A percentile compares a stretch with the other conserved stretches of the same genome.
These are phyloP conservation scores for Rhizopogon sp. DNA, from an alignment of 768 basidiomycete species.

Conservation along the genomic window DNA sequence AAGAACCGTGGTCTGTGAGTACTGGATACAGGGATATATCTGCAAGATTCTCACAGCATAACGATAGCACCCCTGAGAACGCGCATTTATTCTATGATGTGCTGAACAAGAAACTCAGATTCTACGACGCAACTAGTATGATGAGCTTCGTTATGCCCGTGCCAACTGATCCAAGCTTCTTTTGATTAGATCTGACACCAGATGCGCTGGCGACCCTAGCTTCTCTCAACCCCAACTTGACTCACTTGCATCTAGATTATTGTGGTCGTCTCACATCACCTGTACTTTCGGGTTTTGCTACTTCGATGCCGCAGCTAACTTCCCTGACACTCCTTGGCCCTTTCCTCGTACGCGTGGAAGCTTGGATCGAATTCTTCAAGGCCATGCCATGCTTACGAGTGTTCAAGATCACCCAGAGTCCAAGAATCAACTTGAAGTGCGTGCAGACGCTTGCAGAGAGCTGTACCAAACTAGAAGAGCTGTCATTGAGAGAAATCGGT, in stretches of 20 bases:
- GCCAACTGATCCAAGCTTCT: not conserved
- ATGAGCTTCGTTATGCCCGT: not conserved
- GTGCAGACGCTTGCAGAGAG: conserved; percentile 48
- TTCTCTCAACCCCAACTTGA: conserved; percentile 80
- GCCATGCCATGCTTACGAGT: conserved; percentile 56
- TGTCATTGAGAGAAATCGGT: conserved; percentile 78
- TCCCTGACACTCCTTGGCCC: conserved; percentile 83
- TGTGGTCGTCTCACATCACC: conserved; percentile 78
- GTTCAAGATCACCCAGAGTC: conserved; percentile 81
- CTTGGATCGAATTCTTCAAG: conserved; percentile 75
- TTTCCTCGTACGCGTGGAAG: conserved; percentile 69
- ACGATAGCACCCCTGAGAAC: conserved; percentile 66
- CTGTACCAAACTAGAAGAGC: conserved; percentile 52
- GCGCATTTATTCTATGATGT: conserved; percentile 80
- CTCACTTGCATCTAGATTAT: conserved; percentile 72
- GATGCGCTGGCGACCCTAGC: conserved; percentile 67
- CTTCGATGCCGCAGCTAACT: conserved; percentile 58
- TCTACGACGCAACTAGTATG: conserved; percentile 92
- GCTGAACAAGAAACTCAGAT: conserved; percentile 55
- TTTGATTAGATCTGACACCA: conserved; percentile 57
- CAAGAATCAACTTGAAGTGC: conserved; percentile 76
- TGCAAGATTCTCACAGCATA: not conserved
- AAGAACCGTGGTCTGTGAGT: conserved; percentile 80
- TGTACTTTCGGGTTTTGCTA: conserved; percentile 54
- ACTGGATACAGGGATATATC: not conserved